These are phyloP conservation scores for Willaertia magna DNA, from an alignment of 208 protist species.

Conservation along the genomic window DNA sequence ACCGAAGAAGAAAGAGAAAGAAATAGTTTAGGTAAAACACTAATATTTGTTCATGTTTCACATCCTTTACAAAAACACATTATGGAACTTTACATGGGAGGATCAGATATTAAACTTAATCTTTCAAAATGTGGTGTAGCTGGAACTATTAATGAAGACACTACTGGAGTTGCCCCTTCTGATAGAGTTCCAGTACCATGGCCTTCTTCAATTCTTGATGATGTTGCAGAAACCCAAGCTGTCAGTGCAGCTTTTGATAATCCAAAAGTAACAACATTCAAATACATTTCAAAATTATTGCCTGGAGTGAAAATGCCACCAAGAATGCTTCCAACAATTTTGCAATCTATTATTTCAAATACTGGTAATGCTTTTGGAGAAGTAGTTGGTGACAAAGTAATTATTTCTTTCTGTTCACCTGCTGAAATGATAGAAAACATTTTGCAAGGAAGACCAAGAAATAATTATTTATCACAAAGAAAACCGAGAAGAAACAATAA, in stretches of 20 bases:
- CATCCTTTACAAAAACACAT: neutral
- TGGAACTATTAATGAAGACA: neutral
- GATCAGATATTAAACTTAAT: neutral
- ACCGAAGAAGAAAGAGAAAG: neutral
- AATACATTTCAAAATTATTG: neutral
- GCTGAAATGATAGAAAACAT: neutral
- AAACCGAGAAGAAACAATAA: neutral
- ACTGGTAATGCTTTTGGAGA: too few relatives aligned
- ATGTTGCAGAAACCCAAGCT: neutral
- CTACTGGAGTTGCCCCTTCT: neutral
- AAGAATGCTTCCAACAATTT: neutral
- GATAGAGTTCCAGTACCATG: neutral
- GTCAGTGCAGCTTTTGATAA: neutral
- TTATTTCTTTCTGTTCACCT: neutral
- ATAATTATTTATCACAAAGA: neutral
- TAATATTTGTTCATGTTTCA: neutral
- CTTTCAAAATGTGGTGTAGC: neutral
- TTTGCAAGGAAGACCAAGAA: neutral
- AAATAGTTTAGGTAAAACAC: neutral
- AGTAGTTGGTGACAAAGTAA: neutral
- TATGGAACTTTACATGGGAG: neutral
- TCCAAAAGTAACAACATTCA: neutral
- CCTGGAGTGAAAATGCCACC: neutral
- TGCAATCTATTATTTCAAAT: too few relatives aligned
- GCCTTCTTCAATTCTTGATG: neutral